Evolutionary conservation across 306 rosid genomes (phyloP).

Genomic region (Dryas octopetala): DNA sequence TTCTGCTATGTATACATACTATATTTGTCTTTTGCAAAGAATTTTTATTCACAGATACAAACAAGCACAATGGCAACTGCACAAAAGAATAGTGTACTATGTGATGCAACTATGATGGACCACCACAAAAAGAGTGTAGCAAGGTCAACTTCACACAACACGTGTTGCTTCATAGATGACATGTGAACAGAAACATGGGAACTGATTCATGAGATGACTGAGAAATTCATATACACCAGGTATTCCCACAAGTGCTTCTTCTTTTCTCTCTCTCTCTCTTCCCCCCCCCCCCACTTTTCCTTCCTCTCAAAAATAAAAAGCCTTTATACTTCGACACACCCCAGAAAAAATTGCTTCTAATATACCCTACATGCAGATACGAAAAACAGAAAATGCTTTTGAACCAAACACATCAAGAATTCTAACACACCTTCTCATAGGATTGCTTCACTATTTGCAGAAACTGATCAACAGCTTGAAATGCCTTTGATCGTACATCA

Average conservation of each 20-base stretch:
- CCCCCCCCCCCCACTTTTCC: too few relatives aligned
- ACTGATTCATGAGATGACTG: not conserved
- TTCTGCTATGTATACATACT: not conserved
- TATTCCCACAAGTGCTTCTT: not conserved
- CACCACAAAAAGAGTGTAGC: not conserved
- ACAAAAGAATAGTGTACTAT: not conserved
- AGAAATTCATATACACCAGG: not conserved
- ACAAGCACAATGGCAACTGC: not conserved
- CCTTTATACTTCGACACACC: not conserved
- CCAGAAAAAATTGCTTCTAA: not conserved
- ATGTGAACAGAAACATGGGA: not conserved
- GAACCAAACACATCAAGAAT: constrained; percentile 29
- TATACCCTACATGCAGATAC: constrained; percentile 7
- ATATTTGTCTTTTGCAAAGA: not conserved
- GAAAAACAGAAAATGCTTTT: constrained; percentile 1
- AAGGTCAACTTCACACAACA: constrained; percentile 1
- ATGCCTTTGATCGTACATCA: constrained; percentile 88
- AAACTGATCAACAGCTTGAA: constrained; percentile 96
- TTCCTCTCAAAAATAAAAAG: not conserved
- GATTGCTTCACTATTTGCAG: constrained; percentile 72
- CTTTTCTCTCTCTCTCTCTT: not conserved
- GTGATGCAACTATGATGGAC: not conserved
- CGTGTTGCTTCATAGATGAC: not conserved
- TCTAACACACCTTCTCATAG: constrained; percentile 74
- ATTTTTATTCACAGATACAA: not conserved